Percentiles rank a stretch among this genome's conserved stretches.
Conservation (phyloP, 2,329 filamentous ascomycete species). For the Fusarium setosum region DNA sequence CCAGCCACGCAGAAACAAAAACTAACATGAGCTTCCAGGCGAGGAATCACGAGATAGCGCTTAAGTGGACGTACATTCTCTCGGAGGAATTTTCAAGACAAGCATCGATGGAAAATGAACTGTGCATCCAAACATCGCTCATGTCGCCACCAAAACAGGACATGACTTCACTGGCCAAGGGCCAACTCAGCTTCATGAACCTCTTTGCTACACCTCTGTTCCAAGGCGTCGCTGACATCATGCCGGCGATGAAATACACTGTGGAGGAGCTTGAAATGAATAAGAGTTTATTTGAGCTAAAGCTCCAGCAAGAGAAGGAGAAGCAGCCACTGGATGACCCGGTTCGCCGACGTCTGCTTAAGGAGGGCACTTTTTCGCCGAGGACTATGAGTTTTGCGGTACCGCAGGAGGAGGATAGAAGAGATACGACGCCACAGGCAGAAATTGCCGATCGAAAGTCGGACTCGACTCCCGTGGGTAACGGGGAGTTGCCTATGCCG, state of each 20-base stretch:
- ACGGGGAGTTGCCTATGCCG: conserved; percentile 37
- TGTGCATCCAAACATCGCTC: conserved; percentile 88
- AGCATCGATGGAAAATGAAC: conserved; percentile 88
- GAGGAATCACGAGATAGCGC: conserved; percentile 82
- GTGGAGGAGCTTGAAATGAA: conserved; percentile 85
- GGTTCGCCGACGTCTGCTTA: conserved; percentile 49
- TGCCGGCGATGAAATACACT: conserved; percentile 86
- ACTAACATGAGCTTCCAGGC: conserved; percentile 66
- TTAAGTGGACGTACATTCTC: conserved; percentile 92
- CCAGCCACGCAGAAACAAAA: background rate
- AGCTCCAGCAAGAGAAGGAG: conserved; percentile 72
- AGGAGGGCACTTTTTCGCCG: conserved; percentile 58
- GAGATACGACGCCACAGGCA: conserved; percentile 23
- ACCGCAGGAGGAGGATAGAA: conserved; percentile 42
- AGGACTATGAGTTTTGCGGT: conserved; percentile 56
- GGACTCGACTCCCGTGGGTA: conserved; percentile 35
- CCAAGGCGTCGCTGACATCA: conserved; percentile 84
- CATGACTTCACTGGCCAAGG: conserved; percentile 82
- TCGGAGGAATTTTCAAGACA: conserved; percentile 96
- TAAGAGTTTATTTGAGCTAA: conserved; percentile 77
- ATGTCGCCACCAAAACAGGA: conserved; percentile 89
- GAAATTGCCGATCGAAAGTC: conserved; percentile 32
- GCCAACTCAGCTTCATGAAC: conserved; percentile 96
- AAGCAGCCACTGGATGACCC: conserved; percentile 53
- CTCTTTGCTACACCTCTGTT: conserved; percentile 95